Conservation (phyloP, 2,329 filamentous ascomycete genomes). For the Purpureocillium lavendulum region DNA sequence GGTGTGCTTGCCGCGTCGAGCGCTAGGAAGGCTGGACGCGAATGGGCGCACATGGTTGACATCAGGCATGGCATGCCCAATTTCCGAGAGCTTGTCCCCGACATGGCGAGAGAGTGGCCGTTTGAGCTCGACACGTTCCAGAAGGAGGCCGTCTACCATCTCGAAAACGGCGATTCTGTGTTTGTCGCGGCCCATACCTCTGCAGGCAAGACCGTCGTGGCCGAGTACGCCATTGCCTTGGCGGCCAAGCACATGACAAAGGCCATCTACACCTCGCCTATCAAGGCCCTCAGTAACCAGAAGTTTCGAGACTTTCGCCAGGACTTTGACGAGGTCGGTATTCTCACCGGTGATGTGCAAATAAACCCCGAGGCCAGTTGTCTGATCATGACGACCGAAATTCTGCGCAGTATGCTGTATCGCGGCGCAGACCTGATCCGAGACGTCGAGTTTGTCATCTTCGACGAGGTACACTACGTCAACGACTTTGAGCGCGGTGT, state of each 20-base stretch:
- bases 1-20: constrained; percentile 65
- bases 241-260: constrained; percentile 99
- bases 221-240: constrained; percentile 93
- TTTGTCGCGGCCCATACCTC: constrained; percentile 98
- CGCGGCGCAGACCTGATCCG: constrained; percentile 90
- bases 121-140: constrained; percentile 98
- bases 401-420: constrained; percentile 96
- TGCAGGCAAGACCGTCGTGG: constrained; percentile 95
- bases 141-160: constrained; percentile 95
- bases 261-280: constrained; percentile 96
- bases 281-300: constrained; percentile 97
- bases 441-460: constrained; percentile 97
- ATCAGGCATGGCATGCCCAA: constrained; percentile 90
- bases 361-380: constrained; percentile 97
- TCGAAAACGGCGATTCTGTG: constrained; percentile 93
- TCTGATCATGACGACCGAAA: constrained; percentile 98
- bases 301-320: constrained; percentile 94
- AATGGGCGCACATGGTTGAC: constrained; percentile 99
- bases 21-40: constrained; percentile 65
- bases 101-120: constrained; percentile 94
- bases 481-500: constrained; percentile 94
- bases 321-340: constrained; percentile 91
- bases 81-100: constrained; percentile 84
- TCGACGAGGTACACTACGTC: constrained; percentile 98
- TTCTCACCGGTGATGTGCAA: constrained; percentile 94